phyloP scores from a whole-genome alignment of 164 flowering plant species.

The Houttuynia cordata region DNA sequence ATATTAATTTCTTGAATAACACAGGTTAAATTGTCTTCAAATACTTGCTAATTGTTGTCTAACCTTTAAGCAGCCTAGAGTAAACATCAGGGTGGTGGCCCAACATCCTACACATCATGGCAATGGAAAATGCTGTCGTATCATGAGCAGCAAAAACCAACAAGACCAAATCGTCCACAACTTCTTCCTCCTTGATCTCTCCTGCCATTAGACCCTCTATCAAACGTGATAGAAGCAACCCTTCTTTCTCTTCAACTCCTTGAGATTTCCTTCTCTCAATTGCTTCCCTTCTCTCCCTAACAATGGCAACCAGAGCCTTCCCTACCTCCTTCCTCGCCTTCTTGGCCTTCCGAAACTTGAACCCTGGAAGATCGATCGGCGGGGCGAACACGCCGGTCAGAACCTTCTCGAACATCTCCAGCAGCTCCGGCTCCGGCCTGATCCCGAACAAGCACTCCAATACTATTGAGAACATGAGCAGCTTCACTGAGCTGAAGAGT shows the following conservation, averaged over 20 bases:
- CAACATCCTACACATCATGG: constrained; percentile 57
- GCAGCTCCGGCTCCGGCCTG: constrained; percentile 28
- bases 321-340: constrained; percentile 33
- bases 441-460: constrained; percentile 57
- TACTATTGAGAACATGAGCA: constrained; percentile 35
- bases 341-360: constrained; percentile 52
- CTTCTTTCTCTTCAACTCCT: constrained; percentile 14
- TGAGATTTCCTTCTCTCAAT: constrained; percentile 14
- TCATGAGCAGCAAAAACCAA: constrained; percentile 79
- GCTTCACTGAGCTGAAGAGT: constrained; percentile 34
- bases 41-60: no score
- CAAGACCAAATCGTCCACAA: constrained; percentile 49
- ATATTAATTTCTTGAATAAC: no score
- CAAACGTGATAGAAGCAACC: constrained; percentile 23
- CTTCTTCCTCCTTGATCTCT: constrained; percentile 54
- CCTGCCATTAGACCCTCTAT: constrained; percentile 38
- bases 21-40: no score
- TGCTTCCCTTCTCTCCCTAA: constrained; percentile 31
- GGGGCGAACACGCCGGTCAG: constrained; percentile 57
- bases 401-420: constrained; percentile 43
- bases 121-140: constrained; percentile 66
- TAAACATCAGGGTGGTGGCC: constrained; percentile 47
- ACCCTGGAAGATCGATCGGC: constrained; percentile 39
- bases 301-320: constrained; percentile 4
- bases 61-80: constrained; percentile 44